Base-by-base conservation (phyloP, 306 rosid genomes). In the Casuarina cunninghamiana region DNA sequence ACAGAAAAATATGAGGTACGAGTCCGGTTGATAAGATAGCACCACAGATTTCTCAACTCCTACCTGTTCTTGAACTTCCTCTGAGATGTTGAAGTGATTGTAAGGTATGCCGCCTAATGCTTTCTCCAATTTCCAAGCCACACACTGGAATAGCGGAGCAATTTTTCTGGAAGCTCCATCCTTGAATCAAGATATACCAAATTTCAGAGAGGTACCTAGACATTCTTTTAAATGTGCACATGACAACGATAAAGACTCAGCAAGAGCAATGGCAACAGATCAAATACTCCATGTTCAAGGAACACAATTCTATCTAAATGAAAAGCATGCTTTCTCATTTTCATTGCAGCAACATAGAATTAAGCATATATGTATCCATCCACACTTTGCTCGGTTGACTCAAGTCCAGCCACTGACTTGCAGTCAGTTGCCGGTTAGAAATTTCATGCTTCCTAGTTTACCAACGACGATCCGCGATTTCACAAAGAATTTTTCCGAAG, bases 21-120 rank as follows among this genome's bases (percentile, higher is more conserved):
- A 53, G 81, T 44, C 49, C 44, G 48, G 32, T 6, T 13, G 50
- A 78, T 35, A 38, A 46, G 53, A 70, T 46, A 73, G 71, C 11
- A 61, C 17, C 61, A 70, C 35, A 73, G 65, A 48, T 77, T 57
- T 67, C 70, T 57, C 74, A 86, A 63, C 72, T 80, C 82, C 57
- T 79, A 95, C 99, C 98, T 95, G 98, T 79, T 95, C 99, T 75
- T 84, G 86, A 79, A 95, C 99, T 87, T 95, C 99, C 86, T 86
- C 98, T 3, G 98, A 95, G 75, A 95, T 88, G 69, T 90, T 93
- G 60, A 86, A 87, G 77, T 70, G 83, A 53, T 86, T 96, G 77
- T 85, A 93, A 3, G 97, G 96, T 72, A 95, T 74, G 75, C 79
- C 82, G 55, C 85, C 78, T 77, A 95, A 71, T 50, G 94, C 91